Base-by-base conservation (phyloP, 1,139 yeast genomes). In the Saccharomyces hybrid region DNA sequence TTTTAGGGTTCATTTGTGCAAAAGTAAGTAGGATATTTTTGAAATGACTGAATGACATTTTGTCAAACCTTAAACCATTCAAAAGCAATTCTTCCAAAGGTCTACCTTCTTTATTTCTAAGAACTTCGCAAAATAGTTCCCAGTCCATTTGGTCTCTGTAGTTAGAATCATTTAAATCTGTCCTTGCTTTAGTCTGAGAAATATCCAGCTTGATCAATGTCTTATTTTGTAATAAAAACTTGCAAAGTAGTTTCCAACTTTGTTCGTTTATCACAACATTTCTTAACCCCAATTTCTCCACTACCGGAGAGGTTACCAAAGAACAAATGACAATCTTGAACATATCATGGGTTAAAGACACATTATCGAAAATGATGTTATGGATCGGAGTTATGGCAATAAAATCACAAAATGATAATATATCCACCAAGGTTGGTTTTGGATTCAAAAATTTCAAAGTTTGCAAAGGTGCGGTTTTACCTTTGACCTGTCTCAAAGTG, bases 391-490 rank as follows among this genome's bases (percentile, higher is more conserved):
- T 87, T 47, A 89, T 85, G 1, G 96, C 81, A 53, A 91, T 75
- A 65, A 91, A 91, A 69, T 91, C 98, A 57, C 91, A 80, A 67
- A 91, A 89, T 3, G 97, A 88, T 55, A 89, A 77, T 7, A 90
- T 81, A 71, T 91, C 98, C 62, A 91, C 88, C 60, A 90, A 72
- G 0, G 98, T 90, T 1, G 98, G 98, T 59, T 84, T 83, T 7
- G 97, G 96, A 68, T 91, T 91, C 64, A 90, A 76, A 71, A 91
- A 77, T 64, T 88, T 86, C 58, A 91, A 73, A 6, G 84, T 84
- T 55, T 85, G 87, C 51, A 91, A 73, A 1, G 96, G 96, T 47
- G 84, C 79, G 0, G 83, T 70, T 64, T 88, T 88, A 57, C 83
- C 83, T 65, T 85, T 87, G 56, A 91, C 77, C 64, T 86, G 95